phyloP scores from a whole-genome alignment of 176 grass and related monocot genomes.

The Oryza rufipogon region DNA sequence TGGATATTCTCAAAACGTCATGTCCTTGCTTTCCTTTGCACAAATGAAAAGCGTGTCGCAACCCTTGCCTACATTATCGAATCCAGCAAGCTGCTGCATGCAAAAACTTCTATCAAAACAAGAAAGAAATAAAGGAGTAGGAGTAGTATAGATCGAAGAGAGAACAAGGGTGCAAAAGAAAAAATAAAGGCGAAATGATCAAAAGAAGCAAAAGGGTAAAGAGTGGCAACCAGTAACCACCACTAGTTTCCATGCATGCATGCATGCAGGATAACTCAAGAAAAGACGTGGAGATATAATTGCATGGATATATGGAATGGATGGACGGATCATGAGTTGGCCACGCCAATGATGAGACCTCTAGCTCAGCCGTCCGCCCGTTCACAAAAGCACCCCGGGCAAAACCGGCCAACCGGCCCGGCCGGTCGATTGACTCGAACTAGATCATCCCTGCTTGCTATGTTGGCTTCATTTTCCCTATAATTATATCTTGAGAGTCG shows the following conservation, averaged over 20 bases:
- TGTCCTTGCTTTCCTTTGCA: conserved; percentile 31
- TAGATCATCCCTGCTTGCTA: too few species aligned
- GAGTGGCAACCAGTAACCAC: conserved; percentile 15
- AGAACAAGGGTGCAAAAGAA: conserved; percentile 3
- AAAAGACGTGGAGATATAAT: conserved; percentile 40
- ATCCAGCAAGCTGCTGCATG: background rate
- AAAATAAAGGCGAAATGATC: conserved; percentile 25
- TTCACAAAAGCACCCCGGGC: too few species aligned
- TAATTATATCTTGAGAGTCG: too few species aligned
- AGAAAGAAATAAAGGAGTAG: conserved; percentile 7
- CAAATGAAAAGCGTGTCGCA: conserved; percentile 37
- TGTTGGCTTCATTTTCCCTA: too few species aligned
- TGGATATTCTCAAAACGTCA: conserved; percentile 7
- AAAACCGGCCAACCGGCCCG: too few species aligned
- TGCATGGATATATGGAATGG: background rate
- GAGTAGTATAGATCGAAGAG: background rate
- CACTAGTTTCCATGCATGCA: background rate
- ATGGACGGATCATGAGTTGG: background rate
- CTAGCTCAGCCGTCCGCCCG: background rate
- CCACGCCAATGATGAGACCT: conserved; percentile 8
- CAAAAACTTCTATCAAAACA: background rate
- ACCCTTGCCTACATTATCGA: background rate
- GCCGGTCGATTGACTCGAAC: background rate
- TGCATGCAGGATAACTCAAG: conserved; percentile 31
- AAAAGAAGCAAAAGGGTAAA: conserved; percentile 48